A percentile compares a stretch with the other conserved stretches of the same genome.
These are phyloP conservation scores for Telfairia occidentalis DNA, from an alignment of 331 rosid species.

Conservation along the genomic window DNA sequence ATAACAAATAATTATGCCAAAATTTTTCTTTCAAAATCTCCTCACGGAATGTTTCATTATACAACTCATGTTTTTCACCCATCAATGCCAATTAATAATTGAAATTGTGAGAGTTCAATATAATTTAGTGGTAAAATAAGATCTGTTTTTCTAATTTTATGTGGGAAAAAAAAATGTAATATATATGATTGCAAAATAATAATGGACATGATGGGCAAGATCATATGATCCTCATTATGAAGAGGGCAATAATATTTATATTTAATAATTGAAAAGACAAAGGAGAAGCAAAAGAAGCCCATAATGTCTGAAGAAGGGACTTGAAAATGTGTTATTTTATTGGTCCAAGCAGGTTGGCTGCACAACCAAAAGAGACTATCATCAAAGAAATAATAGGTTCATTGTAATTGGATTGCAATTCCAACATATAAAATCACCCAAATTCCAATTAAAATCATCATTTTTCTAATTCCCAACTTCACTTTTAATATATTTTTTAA, in stretches of 20 bases:
- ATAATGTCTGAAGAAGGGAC: not conserved
- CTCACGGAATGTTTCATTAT: too few species aligned
- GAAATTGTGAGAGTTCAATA: too few species aligned
- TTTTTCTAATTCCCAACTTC: not conserved
- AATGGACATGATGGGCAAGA: not conserved
- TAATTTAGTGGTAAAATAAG: not conserved
- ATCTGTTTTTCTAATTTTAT: too few species aligned
- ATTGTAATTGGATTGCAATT: not conserved
- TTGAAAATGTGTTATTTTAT: not conserved
- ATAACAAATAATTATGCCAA: too few species aligned
- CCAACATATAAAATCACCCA: not conserved
- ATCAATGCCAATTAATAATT: too few species aligned
- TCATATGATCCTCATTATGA: not conserved
- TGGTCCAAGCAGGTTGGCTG: not conserved
- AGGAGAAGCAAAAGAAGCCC: not conserved
- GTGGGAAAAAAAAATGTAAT: not conserved
- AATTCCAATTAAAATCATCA: not conserved
- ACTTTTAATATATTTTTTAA: not conserved
- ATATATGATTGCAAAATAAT: not conserved
- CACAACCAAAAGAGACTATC: too few species aligned
- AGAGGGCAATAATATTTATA: not conserved
- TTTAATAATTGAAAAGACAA: not conserved
- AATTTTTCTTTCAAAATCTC: too few species aligned
- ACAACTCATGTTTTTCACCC: too few species aligned
- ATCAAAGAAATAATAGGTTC: not conserved